Percentiles rank a stretch among this genome's conserved stretches.
Evolutionary conservation across 177 flowering plant species (phyloP).

Genomic region (Vitis hybrid): DNA sequence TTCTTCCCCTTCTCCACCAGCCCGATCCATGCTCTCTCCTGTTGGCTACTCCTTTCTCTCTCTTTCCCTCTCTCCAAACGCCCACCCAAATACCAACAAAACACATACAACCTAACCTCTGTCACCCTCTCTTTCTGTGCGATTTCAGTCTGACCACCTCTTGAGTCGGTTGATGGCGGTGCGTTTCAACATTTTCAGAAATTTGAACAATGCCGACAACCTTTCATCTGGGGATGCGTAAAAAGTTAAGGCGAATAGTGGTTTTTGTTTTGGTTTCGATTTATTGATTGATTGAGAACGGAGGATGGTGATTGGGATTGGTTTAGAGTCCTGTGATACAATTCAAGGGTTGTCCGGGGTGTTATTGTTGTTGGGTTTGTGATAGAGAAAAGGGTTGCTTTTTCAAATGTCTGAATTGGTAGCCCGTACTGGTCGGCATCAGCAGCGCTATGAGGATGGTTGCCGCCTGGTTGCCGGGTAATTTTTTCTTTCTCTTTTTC

Average conservation of each 20-base stretch:
- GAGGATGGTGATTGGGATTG: neutral
- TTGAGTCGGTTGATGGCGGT: neutral
- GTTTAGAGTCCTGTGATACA: neutral
- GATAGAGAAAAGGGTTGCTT: neutral
- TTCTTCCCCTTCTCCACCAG: no score
- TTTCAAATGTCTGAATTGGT: slow-evolving; percentile 54
- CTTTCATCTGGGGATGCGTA: no score
- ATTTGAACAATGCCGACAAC: neutral
- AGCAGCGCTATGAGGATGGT: slow-evolving; percentile 57
- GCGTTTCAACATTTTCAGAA: neutral
- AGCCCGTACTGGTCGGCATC: slow-evolving; percentile 66
- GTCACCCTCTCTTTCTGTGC: neutral
- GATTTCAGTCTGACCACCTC: neutral
- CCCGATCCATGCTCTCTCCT: no score
- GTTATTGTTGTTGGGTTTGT: no score
- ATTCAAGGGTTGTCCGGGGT: neutral
- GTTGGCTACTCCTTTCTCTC: no score
- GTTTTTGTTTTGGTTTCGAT: neutral
- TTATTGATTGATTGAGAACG: neutral
- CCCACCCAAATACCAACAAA: no score
- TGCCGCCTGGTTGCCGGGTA: slow-evolving; percentile 64
- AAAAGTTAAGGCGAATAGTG: no score
- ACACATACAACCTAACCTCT: neutral
- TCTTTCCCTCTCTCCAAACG: no score
- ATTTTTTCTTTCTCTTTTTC: slow-evolving; percentile 1